Evolutionary conservation across 495 filamentous ascomycete species (phyloP).

Genomic region (Neurospora sp.): DNA sequence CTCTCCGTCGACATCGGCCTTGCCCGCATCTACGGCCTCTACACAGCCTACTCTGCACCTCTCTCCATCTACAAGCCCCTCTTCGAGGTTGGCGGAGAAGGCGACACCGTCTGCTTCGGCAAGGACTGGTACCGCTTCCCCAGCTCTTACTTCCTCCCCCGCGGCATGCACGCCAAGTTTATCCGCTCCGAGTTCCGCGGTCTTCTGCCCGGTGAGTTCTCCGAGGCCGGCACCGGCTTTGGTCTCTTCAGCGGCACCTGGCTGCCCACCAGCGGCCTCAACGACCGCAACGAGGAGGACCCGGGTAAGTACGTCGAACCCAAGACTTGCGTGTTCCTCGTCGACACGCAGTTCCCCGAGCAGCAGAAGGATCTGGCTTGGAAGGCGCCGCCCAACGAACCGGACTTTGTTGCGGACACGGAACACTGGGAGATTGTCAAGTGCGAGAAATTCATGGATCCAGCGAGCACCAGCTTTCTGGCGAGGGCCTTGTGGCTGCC

Average conservation of each 20-base stretch:
- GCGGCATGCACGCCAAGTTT: constrained; percentile 71
- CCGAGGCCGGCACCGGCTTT: constrained; percentile 50
- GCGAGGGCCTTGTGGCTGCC: constrained; percentile 83
- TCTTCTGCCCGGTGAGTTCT: constrained; percentile 84
- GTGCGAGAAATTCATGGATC: constrained; percentile 74
- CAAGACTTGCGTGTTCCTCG: constrained; percentile 65
- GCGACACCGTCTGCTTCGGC: constrained; percentile 75
- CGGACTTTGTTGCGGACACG: constrained; percentile 59
- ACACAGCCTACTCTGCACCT: constrained; percentile 78
- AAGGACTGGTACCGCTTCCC: constrained; percentile 99
- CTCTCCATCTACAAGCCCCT: constrained; percentile 58
- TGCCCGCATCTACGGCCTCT: constrained; percentile 67
- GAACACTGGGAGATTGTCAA: constrained; percentile 62
- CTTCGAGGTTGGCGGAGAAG: constrained; percentile 36
- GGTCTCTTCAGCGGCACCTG: constrained; percentile 69
- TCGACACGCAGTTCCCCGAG: constrained; percentile 74
- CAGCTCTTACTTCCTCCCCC: constrained; percentile 80
- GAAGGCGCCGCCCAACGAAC: constrained; percentile 49
- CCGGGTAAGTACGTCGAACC: constrained; percentile 75
- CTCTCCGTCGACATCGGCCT: constrained; percentile 55
- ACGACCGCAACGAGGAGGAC: constrained; percentile 86
- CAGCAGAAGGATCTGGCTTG: constrained; percentile 26
- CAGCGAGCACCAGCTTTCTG: constrained; percentile 57
- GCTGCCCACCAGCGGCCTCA: constrained; percentile 74
- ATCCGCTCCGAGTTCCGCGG: constrained; percentile 83